Percentiles rank a stretch among this genome's conserved stretches.
Evolutionary conservation across 495 filamentous ascomycete genomes (phyloP).

Genomic region (Penicillium dipodomyicola): DNA sequence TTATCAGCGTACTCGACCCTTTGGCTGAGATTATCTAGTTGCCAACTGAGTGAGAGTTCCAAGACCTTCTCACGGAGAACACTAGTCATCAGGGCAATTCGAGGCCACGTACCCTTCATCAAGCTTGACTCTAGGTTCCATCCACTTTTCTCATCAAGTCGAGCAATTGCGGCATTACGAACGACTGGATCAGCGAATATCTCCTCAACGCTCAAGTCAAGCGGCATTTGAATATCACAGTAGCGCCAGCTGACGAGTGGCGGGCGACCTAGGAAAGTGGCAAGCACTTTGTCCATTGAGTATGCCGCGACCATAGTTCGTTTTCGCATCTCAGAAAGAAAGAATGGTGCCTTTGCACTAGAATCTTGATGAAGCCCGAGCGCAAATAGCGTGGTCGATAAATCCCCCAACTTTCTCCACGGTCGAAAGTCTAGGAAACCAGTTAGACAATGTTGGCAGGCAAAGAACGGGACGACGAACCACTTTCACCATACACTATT

Average conservation of each 20-base stretch:
- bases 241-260: constrained; percentile 51
- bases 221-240: constrained; percentile 48
- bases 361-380: constrained; percentile 53
- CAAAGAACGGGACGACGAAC: constrained; percentile 14
- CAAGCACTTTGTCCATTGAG: constrained; percentile 44
- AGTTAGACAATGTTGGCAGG: not conserved
- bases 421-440: constrained; percentile 22
- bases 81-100: constrained; percentile 45
- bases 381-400: constrained; percentile 40
- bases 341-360: constrained; percentile 37
- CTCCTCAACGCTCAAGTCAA: constrained; percentile 51
- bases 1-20: constrained; percentile 22
- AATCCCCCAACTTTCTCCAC: constrained; percentile 29
- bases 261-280: constrained; percentile 52
- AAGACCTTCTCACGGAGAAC: constrained; percentile 53
- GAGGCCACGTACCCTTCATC: constrained; percentile 31
- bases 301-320: constrained; percentile 48
- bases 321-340: constrained; percentile 45
- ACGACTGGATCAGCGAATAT: constrained; percentile 39
- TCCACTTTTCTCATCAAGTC: constrained; percentile 40
- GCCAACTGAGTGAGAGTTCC: constrained; percentile 48
- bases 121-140: constrained; percentile 48
- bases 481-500: constrained; percentile 26
- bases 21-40: constrained; percentile 20
- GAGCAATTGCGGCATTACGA: constrained; percentile 33